phyloP scores from a whole-genome alignment of 1,284 basidiomycete species.

The Irpex rosettiformis region DNA sequence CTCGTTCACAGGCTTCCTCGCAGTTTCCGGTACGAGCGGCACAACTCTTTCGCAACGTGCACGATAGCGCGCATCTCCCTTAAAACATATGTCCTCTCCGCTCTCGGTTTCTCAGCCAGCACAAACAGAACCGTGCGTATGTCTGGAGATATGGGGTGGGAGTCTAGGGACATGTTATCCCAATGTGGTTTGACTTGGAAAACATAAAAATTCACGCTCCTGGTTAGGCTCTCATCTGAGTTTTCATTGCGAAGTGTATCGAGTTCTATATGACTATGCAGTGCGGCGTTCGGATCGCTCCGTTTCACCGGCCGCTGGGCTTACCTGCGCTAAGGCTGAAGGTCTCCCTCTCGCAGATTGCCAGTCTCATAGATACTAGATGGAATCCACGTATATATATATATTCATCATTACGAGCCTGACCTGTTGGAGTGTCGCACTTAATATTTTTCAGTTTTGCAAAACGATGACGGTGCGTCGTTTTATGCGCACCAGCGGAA shows the following conservation, averaged over 20 bases:
- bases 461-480: background rate
- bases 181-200: background rate
- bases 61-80: background rate
- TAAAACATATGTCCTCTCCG: background rate
- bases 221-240: background rate
- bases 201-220: background rate
- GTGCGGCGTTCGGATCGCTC: conserved; percentile 1
- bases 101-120: background rate
- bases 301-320: background rate
- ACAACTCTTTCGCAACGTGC: background rate
- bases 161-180: background rate
- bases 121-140: background rate
- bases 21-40: background rate
- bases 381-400: background rate
- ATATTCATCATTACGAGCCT: background rate
- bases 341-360: conserved; percentile 4
- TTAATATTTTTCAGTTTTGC: background rate
- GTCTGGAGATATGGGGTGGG: background rate
- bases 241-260: too few species aligned
- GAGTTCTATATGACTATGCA: background rate
- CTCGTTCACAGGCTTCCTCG: background rate
- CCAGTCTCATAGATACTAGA: background rate
- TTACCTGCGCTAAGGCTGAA: background rate
- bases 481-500: background rate
- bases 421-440: background rate